Conservation (phyloP, 352 stramenopile genomes). For the Hyaloperonospora brassicae region DNA sequence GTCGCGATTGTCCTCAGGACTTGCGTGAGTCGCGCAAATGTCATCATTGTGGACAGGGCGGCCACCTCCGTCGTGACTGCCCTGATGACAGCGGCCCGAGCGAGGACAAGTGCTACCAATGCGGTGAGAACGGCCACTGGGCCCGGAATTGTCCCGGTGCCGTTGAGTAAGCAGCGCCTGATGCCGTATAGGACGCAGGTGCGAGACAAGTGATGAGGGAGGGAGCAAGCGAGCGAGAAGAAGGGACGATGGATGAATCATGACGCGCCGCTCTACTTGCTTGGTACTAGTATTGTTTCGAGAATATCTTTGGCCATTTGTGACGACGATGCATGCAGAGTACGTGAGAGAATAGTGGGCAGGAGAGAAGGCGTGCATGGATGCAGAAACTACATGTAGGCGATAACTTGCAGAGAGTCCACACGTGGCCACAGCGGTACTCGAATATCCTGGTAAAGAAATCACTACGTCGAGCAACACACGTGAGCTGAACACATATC, state of each 20-base stretch:
- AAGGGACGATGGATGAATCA: slow-evolving; percentile 46
- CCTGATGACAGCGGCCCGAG: slow-evolving; percentile 60
- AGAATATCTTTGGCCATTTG: slow-evolving; percentile 40
- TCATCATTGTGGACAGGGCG: slow-evolving; percentile 61
- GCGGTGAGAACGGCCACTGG: slow-evolving; percentile 67
- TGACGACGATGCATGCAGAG: slow-evolving; percentile 36
- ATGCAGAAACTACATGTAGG: too few relatives aligned
- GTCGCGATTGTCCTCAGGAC: slow-evolving; percentile 66
- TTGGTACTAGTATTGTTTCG: slow-evolving; percentile 60
- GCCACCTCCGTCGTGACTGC: slow-evolving; percentile 73
- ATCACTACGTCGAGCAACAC: slow-evolving; percentile 29
- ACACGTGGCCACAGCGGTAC: slow-evolving; percentile 6
- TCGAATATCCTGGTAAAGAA: slow-evolving; percentile 45
- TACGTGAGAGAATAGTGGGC: slow-evolving; percentile 28
- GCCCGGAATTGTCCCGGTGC: slow-evolving; percentile 64
- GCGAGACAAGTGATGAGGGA: slow-evolving; percentile 36
- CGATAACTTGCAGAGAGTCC: too few relatives aligned
- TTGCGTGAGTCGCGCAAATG: slow-evolving; percentile 62
- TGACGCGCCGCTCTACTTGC: slow-evolving; percentile 31
- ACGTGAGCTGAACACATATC: slow-evolving; percentile 4
- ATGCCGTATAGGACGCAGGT: slow-evolving; percentile 20
- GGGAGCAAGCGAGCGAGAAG: slow-evolving; percentile 33
- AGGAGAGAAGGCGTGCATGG: background rate
- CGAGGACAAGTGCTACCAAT: slow-evolving; percentile 81
- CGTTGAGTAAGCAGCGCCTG: slow-evolving; percentile 33